Base-by-base conservation (phyloP, 2,329 filamentous ascomycete genomes). In the Erysiphe pulchra region DNA sequence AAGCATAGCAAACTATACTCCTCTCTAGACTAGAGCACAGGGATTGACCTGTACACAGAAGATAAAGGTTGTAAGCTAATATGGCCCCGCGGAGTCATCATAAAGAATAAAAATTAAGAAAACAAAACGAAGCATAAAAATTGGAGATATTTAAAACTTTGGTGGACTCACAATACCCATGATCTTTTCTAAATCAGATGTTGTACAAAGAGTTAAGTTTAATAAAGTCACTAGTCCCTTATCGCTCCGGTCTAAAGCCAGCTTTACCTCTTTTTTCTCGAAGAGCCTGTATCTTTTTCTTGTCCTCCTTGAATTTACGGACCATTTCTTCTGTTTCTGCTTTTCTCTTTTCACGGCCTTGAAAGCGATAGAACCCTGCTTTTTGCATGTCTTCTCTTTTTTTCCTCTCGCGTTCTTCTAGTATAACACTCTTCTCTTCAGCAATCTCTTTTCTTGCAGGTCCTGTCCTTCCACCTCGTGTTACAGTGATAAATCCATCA, bases 401-500 rank as follows among this genome's bases (percentile, higher is more conserved):
- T 63, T 71, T 65, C 57, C 73, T 67, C 54, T 69, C 67, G 61
- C 75, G 71, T 62, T 79, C 73, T 58, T 74, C 64, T 64, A 75
- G 69, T 63, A 67, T 70, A 55, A 62, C 62, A 51, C 62, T 65
- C 46, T 68, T 68, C 53, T 74, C 71, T 56, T 75, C 71, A 14
- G 76, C 73, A 54, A 80, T 84, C 53, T 78, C 78, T 50, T 75
- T 69, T 46, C 77, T 71, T 1, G 81, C 85, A 1, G 82, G 76
- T n/a, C 78, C 80, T 7, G 69, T 69, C 47, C 78, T 67, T 36
- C 81, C 80, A 24, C 85, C 85, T 46, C 81, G 71, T 1, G 77
- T 80, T 20, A 98, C 90, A 3, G 86, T 95, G 43, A 95, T 71
- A 59, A 98, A 98, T 1, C 90, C 90, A 60, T 98, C 90, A 56